Base-by-base conservation (phyloP, 2,329 filamentous ascomycete genomes). In the Lasiodiplodia gonubiensis region DNA sequence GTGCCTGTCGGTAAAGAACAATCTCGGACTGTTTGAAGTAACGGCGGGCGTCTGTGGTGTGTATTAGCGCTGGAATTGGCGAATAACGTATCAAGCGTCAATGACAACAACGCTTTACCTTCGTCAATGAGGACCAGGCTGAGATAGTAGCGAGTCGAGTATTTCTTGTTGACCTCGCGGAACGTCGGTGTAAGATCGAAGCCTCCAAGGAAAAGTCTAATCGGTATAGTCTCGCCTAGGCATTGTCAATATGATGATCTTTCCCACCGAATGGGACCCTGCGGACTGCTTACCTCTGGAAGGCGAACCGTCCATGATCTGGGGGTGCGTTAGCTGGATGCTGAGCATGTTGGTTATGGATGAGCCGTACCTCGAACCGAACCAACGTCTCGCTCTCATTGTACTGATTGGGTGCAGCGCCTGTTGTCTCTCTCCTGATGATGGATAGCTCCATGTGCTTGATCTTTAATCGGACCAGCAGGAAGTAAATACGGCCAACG, bases 1-100 rank as follows among this genome's bases (percentile, higher is more conserved):
- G 83, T 48, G 83, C 82, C 75, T 98, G 95, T 71, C 95, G 90
- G 83, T 92, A 98, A 64, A 99, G 89, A 68, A 97, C 94, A 77
- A 99, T 99, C 82, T 99, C 95, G 64, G 93, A 97, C 80, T 99
- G 95, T 81, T 99, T 99, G 83, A 99, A 99, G 83, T 99, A 99
- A 74, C 95, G 89, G 74, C 95, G 89, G 60, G 95, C 95, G 80
- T 99, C 95, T 94, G 59, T n/a, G 21, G 11, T 16, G 10, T 39
- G 64, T 16, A 60, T 71, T 68, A 73, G 69, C 48, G 69, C 73
- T 57, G 74, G 12, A 16, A 5, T 8, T 7, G 21, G 16, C 30
- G 6, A 14, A 35, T n/a, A 30, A 30, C 6, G 10, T 27, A 21
- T 2, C 25, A 14, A 7, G 21, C 37, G 30, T 55, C 30, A 8